These are phyloP conservation scores for Alternaria sp. DNA, from an alignment of 2,329 filamentous ascomycete species.

Conservation along the genomic window DNA sequence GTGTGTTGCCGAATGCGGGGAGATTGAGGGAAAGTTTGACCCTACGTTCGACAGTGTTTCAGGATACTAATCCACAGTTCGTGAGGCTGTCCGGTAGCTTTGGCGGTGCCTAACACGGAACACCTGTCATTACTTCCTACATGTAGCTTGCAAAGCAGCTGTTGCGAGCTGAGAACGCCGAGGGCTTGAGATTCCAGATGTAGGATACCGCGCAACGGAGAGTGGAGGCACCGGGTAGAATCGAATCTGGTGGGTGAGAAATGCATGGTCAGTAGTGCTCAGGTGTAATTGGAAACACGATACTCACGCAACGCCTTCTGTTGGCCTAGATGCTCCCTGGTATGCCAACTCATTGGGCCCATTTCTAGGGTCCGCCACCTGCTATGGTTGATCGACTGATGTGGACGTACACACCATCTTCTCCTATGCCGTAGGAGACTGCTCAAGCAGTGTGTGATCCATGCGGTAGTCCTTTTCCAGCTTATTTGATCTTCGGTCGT, in stretches of 20 bases:
- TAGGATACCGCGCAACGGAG: background rate
- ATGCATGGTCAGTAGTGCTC: background rate
- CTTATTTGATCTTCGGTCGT: slow-evolving; percentile 2
- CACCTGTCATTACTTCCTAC: background rate
- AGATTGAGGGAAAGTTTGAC: background rate
- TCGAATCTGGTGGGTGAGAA: background rate
- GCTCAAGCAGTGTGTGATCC: background rate
- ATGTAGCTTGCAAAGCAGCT: background rate
- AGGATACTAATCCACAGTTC: background rate
- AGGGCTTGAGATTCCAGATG: background rate
- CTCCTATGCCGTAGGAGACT: background rate
- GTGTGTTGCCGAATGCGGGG: background rate
- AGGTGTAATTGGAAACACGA: background rate
- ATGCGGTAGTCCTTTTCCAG: background rate
- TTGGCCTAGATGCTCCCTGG: background rate
- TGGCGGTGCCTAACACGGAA: background rate
- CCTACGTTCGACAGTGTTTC: background rate
- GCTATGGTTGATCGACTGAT: background rate
- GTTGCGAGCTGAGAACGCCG: background rate
- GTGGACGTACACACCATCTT: background rate
- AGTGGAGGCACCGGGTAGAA: background rate
- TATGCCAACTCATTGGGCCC: background rate
- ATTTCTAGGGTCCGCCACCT: background rate
- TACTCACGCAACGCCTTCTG: background rate
- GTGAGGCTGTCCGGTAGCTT: background rate